phyloP scores from a whole-genome alignment of 257 asterid genomes.

The Fraxinus cuspidata region DNA sequence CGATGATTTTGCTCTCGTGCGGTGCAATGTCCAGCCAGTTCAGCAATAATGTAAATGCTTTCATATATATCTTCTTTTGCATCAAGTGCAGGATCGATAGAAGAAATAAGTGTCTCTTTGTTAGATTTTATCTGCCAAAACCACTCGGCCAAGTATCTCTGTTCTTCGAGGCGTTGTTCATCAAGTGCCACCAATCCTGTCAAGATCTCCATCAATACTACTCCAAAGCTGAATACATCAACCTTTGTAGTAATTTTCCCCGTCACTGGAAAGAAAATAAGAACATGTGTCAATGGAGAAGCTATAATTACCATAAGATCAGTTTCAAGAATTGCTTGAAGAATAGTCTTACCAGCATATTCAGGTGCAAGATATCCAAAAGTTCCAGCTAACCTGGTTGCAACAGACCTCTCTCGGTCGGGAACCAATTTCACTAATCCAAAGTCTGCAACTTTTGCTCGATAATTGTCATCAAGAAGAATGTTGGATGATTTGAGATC shows the following conservation, averaged over 20 bases:
- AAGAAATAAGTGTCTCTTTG: neutral
- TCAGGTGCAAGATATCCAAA: slow-evolving; percentile 45
- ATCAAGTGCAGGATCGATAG: slow-evolving; percentile 12
- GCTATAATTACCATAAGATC: neutral
- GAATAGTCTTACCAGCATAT: slow-evolving; percentile 31
- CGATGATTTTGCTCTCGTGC: slow-evolving; percentile 18
- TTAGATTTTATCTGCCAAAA: slow-evolving; percentile 13
- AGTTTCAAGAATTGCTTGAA: neutral
- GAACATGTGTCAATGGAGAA: neutral
- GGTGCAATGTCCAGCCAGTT: slow-evolving; percentile 25
- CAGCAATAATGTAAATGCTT: slow-evolving; percentile 10
- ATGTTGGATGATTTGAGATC: slow-evolving; percentile 35
- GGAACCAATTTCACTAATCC: slow-evolving; percentile 38
- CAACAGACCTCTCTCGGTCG: slow-evolving; percentile 31
- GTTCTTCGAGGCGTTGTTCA: slow-evolving; percentile 10
- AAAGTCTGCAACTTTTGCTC: slow-evolving; percentile 41
- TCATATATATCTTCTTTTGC: slow-evolving; percentile 10
- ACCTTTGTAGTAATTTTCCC: slow-evolving; percentile 23
- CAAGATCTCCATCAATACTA: slow-evolving; percentile 21
- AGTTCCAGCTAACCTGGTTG: slow-evolving; percentile 36
- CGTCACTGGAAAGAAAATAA: slow-evolving; percentile 2
- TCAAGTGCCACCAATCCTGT: slow-evolving; percentile 22
- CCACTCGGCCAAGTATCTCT: slow-evolving; percentile 12
- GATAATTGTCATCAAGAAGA: slow-evolving; percentile 30
- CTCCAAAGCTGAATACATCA: slow-evolving; percentile 25